Evolutionary conservation across 164 flowering plant species (phyloP), one percentile per base, ranked within the genome.

Genomic region (Dillenia suffruticosa): DNA sequence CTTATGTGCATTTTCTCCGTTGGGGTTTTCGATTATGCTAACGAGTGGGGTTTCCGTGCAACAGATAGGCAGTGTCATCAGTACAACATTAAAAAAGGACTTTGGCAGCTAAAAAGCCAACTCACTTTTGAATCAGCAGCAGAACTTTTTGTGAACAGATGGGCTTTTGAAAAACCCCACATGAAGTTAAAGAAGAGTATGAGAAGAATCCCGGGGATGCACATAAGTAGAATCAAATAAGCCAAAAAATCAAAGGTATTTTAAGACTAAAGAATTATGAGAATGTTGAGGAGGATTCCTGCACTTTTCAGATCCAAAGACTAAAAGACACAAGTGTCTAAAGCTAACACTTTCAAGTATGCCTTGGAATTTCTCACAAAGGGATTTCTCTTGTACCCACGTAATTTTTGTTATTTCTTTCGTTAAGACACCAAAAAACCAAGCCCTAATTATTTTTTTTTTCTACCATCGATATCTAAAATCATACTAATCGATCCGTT

Each of bases 201-300:
- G 68, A 83, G 75, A 79, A 84, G 85, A 86, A 86, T 84, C 82
- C 55, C 8, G 59, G 66, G 65, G 61, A 59, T 68, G 73, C 85
- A 76, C 22, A 78, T 60, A 72, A 71, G 80, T 69, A 77, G 78
- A 72, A 70, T 52, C 76, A 68, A 57, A 72, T 76, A 78, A 73
- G 79, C 72, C 72, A 77, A 76, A 71, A 48, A 3, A 48, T n/a
- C 17, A 61, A 47, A 57, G 51, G 56, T 58, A 66, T 48, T 50
- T 66, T 71, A 59, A 51, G 63, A 58, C 50, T n/a, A 32, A 32
- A 32, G 40, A 32, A 9, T 57, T 52, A 22, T 66, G 75, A 66
- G 84, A 68, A 78, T 69, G 79, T 77, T 79, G 69, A 81, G 79
- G 76, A 76, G 73, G 83, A 81, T 79, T 82, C 85, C 77, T 73